Percentiles rank a stretch among this genome's conserved stretches.
phyloP scores from a whole-genome alignment of 1,284 basidiomycete genomes.

The Naganishia liquefaciens region DNA sequence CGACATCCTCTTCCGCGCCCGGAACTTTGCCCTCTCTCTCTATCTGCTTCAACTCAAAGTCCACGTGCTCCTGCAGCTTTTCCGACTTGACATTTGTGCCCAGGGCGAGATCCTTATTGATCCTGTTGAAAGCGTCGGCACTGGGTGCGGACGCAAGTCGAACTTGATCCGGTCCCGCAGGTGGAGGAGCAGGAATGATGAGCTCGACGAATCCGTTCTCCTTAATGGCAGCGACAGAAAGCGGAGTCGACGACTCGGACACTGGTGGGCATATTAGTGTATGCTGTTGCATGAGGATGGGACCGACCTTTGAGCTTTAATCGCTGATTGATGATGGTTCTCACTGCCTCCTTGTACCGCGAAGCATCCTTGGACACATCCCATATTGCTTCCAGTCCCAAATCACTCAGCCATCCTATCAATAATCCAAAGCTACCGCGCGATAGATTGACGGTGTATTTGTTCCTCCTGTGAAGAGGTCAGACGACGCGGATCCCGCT shows the following conservation, averaged over 20 bases:
- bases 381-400: slow-evolving; percentile 74
- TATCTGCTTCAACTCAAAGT: slow-evolving; percentile 21
- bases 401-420: slow-evolving; percentile 92
- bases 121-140: slow-evolving; percentile 24
- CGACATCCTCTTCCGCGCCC: slow-evolving; percentile 6
- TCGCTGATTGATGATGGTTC: slow-evolving; percentile 92
- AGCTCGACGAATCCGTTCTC: slow-evolving; percentile 26
- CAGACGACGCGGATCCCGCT: not conserved
- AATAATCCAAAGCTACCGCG: slow-evolving; percentile 88
- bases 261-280: slow-evolving; percentile 40
- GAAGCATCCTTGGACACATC: slow-evolving; percentile 68
- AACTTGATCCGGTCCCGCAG: not conserved
- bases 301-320: slow-evolving; percentile 81
- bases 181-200: not conserved
- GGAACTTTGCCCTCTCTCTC: slow-evolving; percentile 8
- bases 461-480: slow-evolving; percentile 61
- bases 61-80: slow-evolving; percentile 27
- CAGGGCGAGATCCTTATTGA: slow-evolving; percentile 11
- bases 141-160: slow-evolving; percentile 9
- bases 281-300: not conserved
- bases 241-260: slow-evolving; percentile 63
- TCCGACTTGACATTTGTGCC: slow-evolving; percentile 11
- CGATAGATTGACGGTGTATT: slow-evolving; percentile 87
- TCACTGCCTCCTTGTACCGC: slow-evolving; percentile 70
- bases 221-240: slow-evolving; percentile 47